Conservation (phyloP, 805 yeast genomes). For the Metschnikowia shivogae region DNA sequence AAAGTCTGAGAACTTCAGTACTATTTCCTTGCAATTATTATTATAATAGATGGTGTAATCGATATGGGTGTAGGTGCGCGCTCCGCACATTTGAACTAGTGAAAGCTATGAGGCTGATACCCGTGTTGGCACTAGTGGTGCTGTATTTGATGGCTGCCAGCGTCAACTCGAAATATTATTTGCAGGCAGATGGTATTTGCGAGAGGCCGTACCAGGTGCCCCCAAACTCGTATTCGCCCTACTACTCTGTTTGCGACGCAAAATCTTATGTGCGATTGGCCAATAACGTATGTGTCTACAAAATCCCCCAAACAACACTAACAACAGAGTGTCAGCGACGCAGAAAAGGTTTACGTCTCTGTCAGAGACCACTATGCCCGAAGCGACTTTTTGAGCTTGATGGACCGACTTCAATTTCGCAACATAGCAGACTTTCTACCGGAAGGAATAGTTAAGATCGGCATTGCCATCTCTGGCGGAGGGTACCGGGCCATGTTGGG, state of each 20-base stretch:
- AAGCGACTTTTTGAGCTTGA: conserved; percentile 23
- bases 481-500: conserved; percentile 58
- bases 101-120: not conserved
- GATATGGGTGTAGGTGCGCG: not conserved
- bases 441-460: conserved; percentile 24
- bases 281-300: conserved; percentile 8
- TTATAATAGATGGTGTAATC: conserved; percentile 18
- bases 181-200: not conserved
- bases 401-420: conserved; percentile 17
- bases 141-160: too few species aligned
- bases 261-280: conserved; percentile 10
- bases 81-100: conserved; percentile 2
- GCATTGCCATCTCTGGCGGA: conserved; percentile 47
- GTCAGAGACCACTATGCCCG: conserved; percentile 30
- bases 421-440: not conserved
- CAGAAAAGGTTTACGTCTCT: conserved; percentile 25
- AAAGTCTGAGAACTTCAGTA: conserved; percentile 8
- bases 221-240: conserved; percentile 13
- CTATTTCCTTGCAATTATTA: conserved; percentile 17
- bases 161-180: not conserved
- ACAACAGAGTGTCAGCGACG: conserved; percentile 7
- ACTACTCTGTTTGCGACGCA: conserved; percentile 11
- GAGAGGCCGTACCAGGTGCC: not conserved
- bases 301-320: not conserved
- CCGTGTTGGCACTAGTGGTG: not conserved